These are phyloP conservation scores for Aspergillus hancockii DNA, from an alignment of 495 filamentous ascomycete genomes.

Conservation along the genomic window DNA sequence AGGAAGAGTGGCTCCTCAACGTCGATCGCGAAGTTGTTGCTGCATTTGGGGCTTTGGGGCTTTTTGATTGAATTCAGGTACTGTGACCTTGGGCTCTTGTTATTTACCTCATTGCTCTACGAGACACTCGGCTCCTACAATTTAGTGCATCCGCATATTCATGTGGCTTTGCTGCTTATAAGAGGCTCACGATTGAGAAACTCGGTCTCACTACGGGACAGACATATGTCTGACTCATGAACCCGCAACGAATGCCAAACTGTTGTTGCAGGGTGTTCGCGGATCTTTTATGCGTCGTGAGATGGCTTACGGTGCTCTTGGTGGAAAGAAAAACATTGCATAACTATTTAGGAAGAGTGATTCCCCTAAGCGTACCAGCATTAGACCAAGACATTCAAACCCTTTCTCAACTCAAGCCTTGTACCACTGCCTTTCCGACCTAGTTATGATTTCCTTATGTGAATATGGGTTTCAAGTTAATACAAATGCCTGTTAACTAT, in stretches of 20 bases:
- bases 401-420: background rate
- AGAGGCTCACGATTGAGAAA: background rate
- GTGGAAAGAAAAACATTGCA: background rate
- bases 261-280: too few relatives aligned
- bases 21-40: slow-evolving; percentile 79
- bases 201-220: background rate
- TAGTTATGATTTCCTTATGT: background rate
- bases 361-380: background rate
- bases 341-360: background rate
- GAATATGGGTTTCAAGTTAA: background rate
- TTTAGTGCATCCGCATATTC: background rate
- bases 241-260: too few relatives aligned
- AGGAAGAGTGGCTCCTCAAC: slow-evolving; percentile 78
- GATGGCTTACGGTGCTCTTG: background rate
- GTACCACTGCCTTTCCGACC: background rate
- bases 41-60: slow-evolving; percentile 61
- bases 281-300: background rate
- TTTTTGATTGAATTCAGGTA: slow-evolving; percentile 28
- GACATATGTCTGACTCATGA: background rate
- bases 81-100: background rate
- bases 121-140: background rate
- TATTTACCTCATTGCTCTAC: background rate
- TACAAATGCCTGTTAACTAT: background rate
- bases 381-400: background rate
- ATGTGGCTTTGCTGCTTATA: background rate